Evolutionary conservation across 805 yeast species (phyloP).

Genomic region (Phaffomyces opuntiae): DNA sequence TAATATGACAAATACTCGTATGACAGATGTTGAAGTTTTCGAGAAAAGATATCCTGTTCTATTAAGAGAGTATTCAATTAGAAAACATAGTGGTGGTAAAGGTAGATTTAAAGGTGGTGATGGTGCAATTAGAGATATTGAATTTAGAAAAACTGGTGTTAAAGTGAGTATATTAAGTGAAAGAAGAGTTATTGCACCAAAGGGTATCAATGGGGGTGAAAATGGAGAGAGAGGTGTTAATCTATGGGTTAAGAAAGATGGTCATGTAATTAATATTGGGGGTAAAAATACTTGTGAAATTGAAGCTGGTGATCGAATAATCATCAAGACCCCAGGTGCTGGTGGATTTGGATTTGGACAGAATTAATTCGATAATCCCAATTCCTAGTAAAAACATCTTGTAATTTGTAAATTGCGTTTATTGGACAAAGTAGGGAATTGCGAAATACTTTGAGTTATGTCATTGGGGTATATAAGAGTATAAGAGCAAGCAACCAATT

Average conservation of each 20-base stretch:
- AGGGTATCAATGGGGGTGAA: slow-evolving; percentile 79
- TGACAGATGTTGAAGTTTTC: slow-evolving; percentile 85
- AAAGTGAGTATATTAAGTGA: slow-evolving; percentile 81
- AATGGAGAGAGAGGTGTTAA: slow-evolving; percentile 71
- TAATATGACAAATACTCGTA: slow-evolving; percentile 89
- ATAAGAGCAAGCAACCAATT: too few relatives aligned
- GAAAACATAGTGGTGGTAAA: slow-evolving; percentile 71
- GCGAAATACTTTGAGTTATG: too few relatives aligned
- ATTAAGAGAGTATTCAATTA: slow-evolving; percentile 60
- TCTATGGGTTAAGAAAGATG: slow-evolving; percentile 37
- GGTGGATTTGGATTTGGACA: slow-evolving; percentile 59
- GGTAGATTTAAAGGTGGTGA: slow-evolving; percentile 62
- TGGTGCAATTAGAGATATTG: slow-evolving; percentile 81
- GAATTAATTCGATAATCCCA: too few relatives aligned
- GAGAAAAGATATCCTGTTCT: slow-evolving; percentile 86
- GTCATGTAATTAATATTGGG: slow-evolving; percentile 44
- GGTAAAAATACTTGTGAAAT: slow-evolving; percentile 63
- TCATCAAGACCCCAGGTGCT: slow-evolving; percentile 78
- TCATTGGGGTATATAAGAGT: too few relatives aligned
- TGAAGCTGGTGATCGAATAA: slow-evolving; percentile 55
- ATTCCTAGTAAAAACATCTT: too few relatives aligned
- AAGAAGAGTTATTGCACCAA: slow-evolving; percentile 78
- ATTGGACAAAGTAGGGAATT: too few relatives aligned
- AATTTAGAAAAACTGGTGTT: slow-evolving; percentile 56
- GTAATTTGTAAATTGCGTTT: too few relatives aligned